Base-by-base conservation (phyloP, 345 rosid species). In the Gossypioides kirkii region DNA sequence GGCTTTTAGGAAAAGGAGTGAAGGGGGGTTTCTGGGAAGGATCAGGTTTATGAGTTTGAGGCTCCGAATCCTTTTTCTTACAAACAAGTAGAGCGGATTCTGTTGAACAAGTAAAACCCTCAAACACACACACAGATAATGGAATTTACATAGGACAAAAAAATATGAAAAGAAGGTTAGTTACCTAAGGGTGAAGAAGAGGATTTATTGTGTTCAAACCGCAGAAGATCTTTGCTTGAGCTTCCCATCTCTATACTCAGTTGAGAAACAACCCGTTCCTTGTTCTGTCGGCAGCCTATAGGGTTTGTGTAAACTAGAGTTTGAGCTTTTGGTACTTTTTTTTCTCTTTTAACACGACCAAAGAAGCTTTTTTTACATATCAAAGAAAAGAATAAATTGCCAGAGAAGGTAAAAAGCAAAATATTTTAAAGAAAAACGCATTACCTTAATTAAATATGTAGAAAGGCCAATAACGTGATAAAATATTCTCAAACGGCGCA, bases 1-100 rank as follows among this genome's bases (percentile, higher is more conserved):
- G 91, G 81, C 95, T 93, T 83, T 64, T 80, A 36, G 89, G 84
- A 81, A 80, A 72, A 6, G 82, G 77, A 76, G 63, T 70, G 53
- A 84, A 76, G 14, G 36, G 11, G 4, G 91, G 94, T 74, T 82
- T 87, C 25, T 65, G 61, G 45, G 61, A 69, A 13, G 75, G 62
- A 16, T 62, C 74, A 23, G 77, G 73, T 42, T 55, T 76, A 82
- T 49, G 62, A 41, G 52, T 3, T 36, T 73, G 67, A 69, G 82
- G 45, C 0, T 9, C 38, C 0, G 79, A 77, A 13, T 64, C 74
- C 66, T 81, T 81, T 10, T 64, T 63, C 43, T 73, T 53, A 61
- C 83, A 69, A 1, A 88, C 72, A 56, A 80, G 81, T 77, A 86
- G 81, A 0, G 82, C 62, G 46, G 88, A 85, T 78, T 88, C 90